Base-by-base conservation (phyloP, 2,329 filamentous ascomycete genomes). In the Diaporthe sp. region DNA sequence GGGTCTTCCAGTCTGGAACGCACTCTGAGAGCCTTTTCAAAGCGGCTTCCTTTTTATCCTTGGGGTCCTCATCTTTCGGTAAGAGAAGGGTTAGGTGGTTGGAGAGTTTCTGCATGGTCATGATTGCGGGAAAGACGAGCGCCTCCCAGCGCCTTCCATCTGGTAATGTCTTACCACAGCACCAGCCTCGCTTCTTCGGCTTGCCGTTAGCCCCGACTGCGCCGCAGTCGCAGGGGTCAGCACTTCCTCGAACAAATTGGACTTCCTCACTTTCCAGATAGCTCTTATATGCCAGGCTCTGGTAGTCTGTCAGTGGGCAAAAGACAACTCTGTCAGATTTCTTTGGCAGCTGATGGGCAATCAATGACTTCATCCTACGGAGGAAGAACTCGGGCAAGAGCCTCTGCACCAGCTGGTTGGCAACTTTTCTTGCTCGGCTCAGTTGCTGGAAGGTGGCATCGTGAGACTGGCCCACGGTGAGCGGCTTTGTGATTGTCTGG, bases 311-410 rank as follows among this genome's bases (percentile, higher is more conserved):
- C 28, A 99, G 88, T 1, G 95, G 95, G 79, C 97, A 99, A 81
- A 99, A 99, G 6, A 98, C 95, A 0, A 98, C 96, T 73, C 93
- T 92, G 82, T 99, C 97, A 46, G 91, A 96, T 88, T 99, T 99
- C 84, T 95, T 98, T 0, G 97, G 97, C 10, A 99, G 88, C 81
- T 99, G 96, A 80, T 98, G 88, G 0, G 95, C 95, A 76, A 99
- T 98, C 22, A 98, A 87, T 0, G 93, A 92, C 86, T 99, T 99
- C 91, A 98, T 97, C 3, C 97, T 92, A 2, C 97, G 93, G 2
- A 98, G 88, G 79, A 99, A 98, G 83, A 98, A 97, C 19, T 92
- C 91, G 0, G 97, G 97, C 4, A 99, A 88, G 0, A 99, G 90
- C 75, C 98, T 97, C 49, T 96, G 88, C 0, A 96, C 95, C 4